Base-by-base conservation (phyloP, 768 basidiomycete genomes). In the Leccinum pellstonianum region DNA sequence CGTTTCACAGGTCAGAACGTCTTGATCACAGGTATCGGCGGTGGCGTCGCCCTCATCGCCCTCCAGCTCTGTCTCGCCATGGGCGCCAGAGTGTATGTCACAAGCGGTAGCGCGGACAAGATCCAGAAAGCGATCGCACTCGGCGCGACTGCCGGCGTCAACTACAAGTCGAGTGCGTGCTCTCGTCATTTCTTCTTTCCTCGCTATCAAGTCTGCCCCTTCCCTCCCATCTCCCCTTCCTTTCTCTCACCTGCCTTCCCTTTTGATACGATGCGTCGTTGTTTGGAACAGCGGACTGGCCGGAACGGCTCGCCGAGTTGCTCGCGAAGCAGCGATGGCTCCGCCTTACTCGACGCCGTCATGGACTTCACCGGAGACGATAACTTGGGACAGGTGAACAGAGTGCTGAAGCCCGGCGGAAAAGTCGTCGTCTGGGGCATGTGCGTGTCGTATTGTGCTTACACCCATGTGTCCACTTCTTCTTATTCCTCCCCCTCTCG, bases 71-170 rank as follows among this genome's bases (percentile, higher is more conserved):
- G 86, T 68, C 66, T 92, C 4, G 91, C 89, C 0, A 81, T 80
- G 56, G 90, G 92, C 31, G 88, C 90, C 1, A 82, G 82, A 37
- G 90, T 93, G n/a, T 94, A 86, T 70, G 90, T 93, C 23, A 90
- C 93, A 4, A 90, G 88, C 61, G 82, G 89, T 9, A 84, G 73
- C 49, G 76, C 79, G 27, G 82, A 84, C 9, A 94, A 94, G 77
- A 85, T 95, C 51, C 72, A 76, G 52, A 84, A 80, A 56, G 92
- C 91, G 0, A 70, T 83, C 19, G 72, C 73, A 15, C 76, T 93
- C 8, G 93, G 93, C 15, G 92, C 90, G 0, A 82, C 80, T 62
- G 92, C 84, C 19, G 91, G 91, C 1, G 85, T 85, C 9, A 84
- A 80, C 66, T 95, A 94, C 70, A 87, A 81, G 68, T 77, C 83